Conservation (phyloP, 208 protist genomes). For the Porcisia deanei region DNA sequence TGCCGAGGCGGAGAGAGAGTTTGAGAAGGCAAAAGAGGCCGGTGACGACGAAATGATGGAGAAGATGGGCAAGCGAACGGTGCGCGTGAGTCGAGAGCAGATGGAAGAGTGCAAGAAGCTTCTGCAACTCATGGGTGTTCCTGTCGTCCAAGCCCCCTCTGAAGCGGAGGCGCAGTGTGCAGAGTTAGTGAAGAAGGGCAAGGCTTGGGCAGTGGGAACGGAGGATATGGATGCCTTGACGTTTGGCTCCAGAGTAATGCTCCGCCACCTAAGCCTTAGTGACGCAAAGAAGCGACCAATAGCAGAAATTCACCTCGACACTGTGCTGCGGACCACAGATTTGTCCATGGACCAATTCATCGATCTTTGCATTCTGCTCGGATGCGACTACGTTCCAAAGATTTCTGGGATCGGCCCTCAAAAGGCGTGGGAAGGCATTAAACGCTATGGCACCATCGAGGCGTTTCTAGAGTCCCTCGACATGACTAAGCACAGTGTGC, state of each 20-base stretch:
- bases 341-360: constrained; percentile 97
- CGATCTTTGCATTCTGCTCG: constrained; percentile 99
- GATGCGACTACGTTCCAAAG: constrained; percentile 99
- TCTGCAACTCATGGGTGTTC: constrained; percentile 98
- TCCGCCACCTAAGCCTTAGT: constrained; percentile 96
- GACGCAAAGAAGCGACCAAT: constrained; percentile 97
- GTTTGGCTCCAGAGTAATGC: constrained; percentile 95
- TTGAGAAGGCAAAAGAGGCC: constrained; percentile 90
- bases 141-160: constrained; percentile 95
- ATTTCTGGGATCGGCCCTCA: constrained; percentile 98
- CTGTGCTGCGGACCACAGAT: constrained; percentile 74
- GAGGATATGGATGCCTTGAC: constrained; percentile 99
- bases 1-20: constrained; percentile 91
- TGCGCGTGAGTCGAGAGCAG: constrained; percentile 95
- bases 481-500: constrained; percentile 75
- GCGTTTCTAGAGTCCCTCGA: constrained; percentile 94
- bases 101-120: constrained; percentile 98
- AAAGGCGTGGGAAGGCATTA: constrained; percentile 95
- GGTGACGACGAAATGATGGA: constrained; percentile 93
- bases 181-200: constrained; percentile 93
- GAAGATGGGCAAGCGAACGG: constrained; percentile 95
- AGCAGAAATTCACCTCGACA: constrained; percentile 93
- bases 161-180: constrained; percentile 99
- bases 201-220: constrained; percentile 97
- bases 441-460: constrained; percentile 96